phyloP scores from a whole-genome alignment of 2,329 filamentous ascomycete genomes.

The Dactylonectria macrodidyma region DNA sequence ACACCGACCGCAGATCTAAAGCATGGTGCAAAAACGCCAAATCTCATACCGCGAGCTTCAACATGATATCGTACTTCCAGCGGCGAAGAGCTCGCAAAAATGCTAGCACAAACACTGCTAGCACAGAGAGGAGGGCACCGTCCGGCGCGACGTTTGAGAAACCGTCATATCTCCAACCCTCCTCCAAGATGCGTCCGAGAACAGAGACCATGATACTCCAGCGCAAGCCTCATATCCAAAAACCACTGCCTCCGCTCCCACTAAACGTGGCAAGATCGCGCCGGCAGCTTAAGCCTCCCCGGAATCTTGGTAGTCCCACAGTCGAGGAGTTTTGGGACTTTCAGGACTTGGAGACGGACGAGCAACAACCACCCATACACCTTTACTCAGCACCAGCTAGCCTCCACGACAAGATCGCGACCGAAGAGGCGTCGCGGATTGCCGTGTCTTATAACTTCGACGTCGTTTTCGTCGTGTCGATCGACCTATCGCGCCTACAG shows the following conservation, averaged over 20 bases:
- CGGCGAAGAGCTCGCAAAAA: conserved; percentile 1
- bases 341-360: background rate
- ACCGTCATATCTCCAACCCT: conserved; percentile 1
- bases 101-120: background rate
- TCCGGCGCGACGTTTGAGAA: conserved; percentile 4
- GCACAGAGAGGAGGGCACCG: background rate
- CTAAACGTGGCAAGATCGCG: background rate
- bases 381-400: conserved; percentile 1
- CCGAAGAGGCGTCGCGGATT: background rate
- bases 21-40: no score
- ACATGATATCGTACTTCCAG: conserved; percentile 1
- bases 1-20: no score
- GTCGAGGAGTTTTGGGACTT: background rate
- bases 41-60: background rate
- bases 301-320: background rate
- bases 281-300: background rate
- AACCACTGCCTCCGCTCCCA: background rate
- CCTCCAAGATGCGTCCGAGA: conserved; percentile 2
- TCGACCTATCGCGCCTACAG: conserved; percentile 6
- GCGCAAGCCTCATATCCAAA: conserved; percentile 4
- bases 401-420: background rate
- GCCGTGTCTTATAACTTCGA: no score
- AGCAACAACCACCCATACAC: background rate
- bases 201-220: background rate
- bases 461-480: background rate